These are phyloP conservation scores for Centaurea solstitialis DNA, from an alignment of 129 eudicot genomes.

Conservation along the genomic window DNA sequence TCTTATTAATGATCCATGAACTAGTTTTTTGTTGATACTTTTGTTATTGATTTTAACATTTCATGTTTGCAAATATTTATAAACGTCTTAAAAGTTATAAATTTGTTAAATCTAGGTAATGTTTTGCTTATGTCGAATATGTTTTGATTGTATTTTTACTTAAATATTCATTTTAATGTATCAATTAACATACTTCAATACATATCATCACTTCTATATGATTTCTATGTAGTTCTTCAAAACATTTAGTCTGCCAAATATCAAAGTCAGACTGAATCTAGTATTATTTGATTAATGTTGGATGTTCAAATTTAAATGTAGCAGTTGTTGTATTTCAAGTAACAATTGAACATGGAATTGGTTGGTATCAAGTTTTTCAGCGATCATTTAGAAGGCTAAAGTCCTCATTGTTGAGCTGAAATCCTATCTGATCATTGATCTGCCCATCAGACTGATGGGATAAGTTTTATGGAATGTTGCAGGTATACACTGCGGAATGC, in stretches of 20 bases:
- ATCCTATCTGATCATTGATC: background rate
- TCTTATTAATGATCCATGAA: background rate
- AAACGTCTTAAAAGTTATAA: background rate
- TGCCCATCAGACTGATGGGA: background rate
- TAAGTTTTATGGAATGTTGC: slow-evolving; percentile 20
- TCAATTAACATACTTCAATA: background rate
- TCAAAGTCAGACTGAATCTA: background rate
- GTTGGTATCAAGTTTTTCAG: background rate
- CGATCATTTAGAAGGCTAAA: background rate
- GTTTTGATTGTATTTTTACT: background rate
- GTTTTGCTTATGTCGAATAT: background rate
- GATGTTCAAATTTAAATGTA: background rate
- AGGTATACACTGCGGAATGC: slow-evolving; percentile 96
- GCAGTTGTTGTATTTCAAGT: background rate
- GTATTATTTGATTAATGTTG: background rate
- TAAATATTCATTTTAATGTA: background rate
- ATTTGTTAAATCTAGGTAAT: background rate
- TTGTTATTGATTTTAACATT: background rate
- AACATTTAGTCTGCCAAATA: background rate
- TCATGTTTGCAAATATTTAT: background rate
- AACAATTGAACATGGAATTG: background rate
- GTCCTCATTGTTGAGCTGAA: background rate
- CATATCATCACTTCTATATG: background rate
- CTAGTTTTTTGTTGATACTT: background rate
- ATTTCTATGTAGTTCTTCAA: background rate